phyloP scores from a whole-genome alignment of 1,284 basidiomycete species.

The Moesziomyces globuligerus region DNA sequence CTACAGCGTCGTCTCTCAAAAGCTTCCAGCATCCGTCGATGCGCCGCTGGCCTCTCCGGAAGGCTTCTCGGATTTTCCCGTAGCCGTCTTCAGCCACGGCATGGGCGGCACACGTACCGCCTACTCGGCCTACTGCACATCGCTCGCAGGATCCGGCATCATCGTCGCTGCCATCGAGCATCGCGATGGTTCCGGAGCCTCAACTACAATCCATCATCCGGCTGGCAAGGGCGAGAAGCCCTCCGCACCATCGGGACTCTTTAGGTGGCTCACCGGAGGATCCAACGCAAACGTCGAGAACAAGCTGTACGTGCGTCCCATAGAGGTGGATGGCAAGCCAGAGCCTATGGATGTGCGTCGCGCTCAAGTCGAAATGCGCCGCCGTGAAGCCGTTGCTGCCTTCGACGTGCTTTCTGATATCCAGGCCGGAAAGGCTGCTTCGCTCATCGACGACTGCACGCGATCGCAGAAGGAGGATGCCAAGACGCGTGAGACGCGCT shows the following conservation, averaged over 20 bases:
- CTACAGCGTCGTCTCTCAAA: slow-evolving; percentile 40
- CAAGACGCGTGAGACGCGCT: slow-evolving; percentile 11
- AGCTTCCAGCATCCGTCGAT: slow-evolving; percentile 28
- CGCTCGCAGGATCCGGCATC: slow-evolving; percentile 52
- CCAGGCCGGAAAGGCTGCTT: slow-evolving; percentile 29
- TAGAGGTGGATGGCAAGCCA: slow-evolving; percentile 41
- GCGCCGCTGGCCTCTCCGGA: slow-evolving; percentile 22
- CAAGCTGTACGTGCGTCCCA: slow-evolving; percentile 48
- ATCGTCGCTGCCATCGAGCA: slow-evolving; percentile 62
- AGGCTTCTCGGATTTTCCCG: slow-evolving; percentile 21
- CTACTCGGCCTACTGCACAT: slow-evolving; percentile 52
- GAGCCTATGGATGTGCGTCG: slow-evolving; percentile 30
- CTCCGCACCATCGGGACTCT: slow-evolving; percentile 7
- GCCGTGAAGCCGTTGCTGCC: slow-evolving; percentile 49
- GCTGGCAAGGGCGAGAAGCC: neutral
- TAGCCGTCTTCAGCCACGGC: slow-evolving; percentile 60
- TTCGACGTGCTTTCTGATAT: slow-evolving; percentile 37
- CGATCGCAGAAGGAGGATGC: slow-evolving; percentile 25
- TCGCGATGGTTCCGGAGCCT: slow-evolving; percentile 53
- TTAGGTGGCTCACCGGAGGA: slow-evolving; percentile 27
- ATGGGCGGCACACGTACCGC: slow-evolving; percentile 54
- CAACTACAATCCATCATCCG: slow-evolving; percentile 40
- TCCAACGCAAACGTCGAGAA: slow-evolving; percentile 19
- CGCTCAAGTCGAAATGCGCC: slow-evolving; percentile 52
- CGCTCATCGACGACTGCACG: slow-evolving; percentile 20